Percentiles rank a stretch among this genome's conserved stretches.
These are phyloP conservation scores for Phaeomoniella chlamydospora DNA, from an alignment of 2,329 filamentous ascomycete species.

Conservation along the genomic window DNA sequence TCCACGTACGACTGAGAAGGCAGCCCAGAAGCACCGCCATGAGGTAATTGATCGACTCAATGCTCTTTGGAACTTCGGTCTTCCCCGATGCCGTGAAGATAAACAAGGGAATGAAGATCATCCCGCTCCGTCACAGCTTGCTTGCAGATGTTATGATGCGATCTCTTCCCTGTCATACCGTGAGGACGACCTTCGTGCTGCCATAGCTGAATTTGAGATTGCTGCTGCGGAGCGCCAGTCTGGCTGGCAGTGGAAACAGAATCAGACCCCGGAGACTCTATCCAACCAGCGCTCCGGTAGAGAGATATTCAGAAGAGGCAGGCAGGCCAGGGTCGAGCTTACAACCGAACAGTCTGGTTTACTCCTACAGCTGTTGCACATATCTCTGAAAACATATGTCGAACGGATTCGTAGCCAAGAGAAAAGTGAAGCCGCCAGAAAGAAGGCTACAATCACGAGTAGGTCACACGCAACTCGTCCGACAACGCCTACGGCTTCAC, in stretches of 20 bases:
- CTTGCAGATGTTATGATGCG: constrained; percentile 13
- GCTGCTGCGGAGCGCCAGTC: neutral
- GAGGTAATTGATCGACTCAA: constrained; percentile 19
- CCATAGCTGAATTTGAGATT: constrained; percentile 16
- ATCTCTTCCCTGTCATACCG: constrained; percentile 17
- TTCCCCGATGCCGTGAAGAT: constrained; percentile 12
- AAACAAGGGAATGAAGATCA: constrained; percentile 5
- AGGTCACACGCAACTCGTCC: too few species aligned
- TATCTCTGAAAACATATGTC: too few species aligned
- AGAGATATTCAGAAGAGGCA: neutral
- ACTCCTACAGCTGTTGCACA: too few species aligned
- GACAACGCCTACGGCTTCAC: too few species aligned
- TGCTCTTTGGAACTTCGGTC: constrained; percentile 17
- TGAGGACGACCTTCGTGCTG: constrained; percentile 9
- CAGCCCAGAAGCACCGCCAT: neutral
- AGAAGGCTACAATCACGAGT: too few species aligned
- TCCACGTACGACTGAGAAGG: neutral
- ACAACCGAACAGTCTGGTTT: too few species aligned
- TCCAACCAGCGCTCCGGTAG: neutral
- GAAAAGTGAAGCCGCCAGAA: too few species aligned
- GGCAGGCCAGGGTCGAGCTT: too few species aligned
- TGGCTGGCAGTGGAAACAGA: neutral
- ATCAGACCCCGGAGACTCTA: neutral
- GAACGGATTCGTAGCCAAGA: too few species aligned
- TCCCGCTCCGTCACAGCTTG: constrained; percentile 3